phyloP scores from a whole-genome alignment of 805 yeast genomes.

The Novakomyces olei region DNA sequence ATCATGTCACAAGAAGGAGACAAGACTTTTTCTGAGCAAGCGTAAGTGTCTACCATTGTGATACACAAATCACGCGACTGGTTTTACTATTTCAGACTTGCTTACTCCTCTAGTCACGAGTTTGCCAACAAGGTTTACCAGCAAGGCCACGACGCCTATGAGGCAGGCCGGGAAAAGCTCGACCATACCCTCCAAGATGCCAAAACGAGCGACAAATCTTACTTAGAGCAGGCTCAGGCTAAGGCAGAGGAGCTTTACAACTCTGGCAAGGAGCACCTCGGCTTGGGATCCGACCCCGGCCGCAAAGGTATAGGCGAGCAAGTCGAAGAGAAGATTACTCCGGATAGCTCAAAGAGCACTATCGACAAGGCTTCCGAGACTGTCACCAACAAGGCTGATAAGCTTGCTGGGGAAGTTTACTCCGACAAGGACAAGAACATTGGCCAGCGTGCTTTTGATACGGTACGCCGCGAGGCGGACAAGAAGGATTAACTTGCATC shows the following conservation, averaged over 20 bases:
- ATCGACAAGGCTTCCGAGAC: constrained; percentile 49
- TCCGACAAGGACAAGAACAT: constrained; percentile 50
- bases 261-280: constrained; percentile 19
- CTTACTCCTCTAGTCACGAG: too few species aligned
- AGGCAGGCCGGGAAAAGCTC: too few species aligned
- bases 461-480: constrained; percentile 28
- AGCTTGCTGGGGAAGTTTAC: constrained; percentile 32
- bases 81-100: too few species aligned
- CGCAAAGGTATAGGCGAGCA: constrained; percentile 62
- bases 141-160: too few species aligned
- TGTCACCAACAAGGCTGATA: constrained; percentile 45
- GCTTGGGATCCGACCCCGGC: constrained; percentile 20
- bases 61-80: too few species aligned
- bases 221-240: constrained; percentile 35
- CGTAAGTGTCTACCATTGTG: too few species aligned
- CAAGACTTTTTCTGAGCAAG: too few species aligned
- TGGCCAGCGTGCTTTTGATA: constrained; percentile 46
- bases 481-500: constrained; percentile 12
- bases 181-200: too few species aligned
- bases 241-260: constrained; percentile 18
- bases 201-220: constrained; percentile 43
- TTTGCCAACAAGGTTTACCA: too few species aligned
- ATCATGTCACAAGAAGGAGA: too few species aligned
- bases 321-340: constrained; percentile 41
- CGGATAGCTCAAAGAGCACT: constrained; percentile 45